These are phyloP conservation scores for Fusarium irregulare DNA, from an alignment of 2,329 filamentous ascomycete genomes.

Conservation along the genomic window DNA sequence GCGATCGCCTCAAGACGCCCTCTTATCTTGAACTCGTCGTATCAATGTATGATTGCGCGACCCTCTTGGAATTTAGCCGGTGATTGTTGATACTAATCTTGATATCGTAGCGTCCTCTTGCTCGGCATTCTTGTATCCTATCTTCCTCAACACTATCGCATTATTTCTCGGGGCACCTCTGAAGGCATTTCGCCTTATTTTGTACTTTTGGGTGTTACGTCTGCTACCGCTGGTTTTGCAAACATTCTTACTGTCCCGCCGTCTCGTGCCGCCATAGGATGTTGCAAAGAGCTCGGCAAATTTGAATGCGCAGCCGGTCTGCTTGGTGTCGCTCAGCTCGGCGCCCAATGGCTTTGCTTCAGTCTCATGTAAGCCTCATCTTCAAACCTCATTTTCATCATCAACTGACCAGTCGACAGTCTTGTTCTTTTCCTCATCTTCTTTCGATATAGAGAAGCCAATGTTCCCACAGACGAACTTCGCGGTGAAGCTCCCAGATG, in stretches of 20 bases:
- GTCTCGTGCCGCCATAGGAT: slow-evolving; percentile 84
- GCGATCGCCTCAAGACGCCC: slow-evolving; percentile 64
- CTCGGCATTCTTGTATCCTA: slow-evolving; percentile 92
- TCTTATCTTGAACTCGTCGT: slow-evolving; percentile 66
- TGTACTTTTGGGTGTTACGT: slow-evolving; percentile 91
- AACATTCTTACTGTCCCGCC: slow-evolving; percentile 92
- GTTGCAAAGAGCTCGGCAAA: slow-evolving; percentile 83
- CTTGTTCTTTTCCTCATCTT: slow-evolving; percentile 94
- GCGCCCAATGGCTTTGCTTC: slow-evolving; percentile 92
- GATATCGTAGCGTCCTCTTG: slow-evolving; percentile 72
- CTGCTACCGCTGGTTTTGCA: slow-evolving; percentile 86
- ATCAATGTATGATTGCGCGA: slow-evolving; percentile 60
- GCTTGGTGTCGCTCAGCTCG: slow-evolving; percentile 90
- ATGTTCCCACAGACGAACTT: slow-evolving; percentile 61
- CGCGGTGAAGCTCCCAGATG: slow-evolving; percentile 71
- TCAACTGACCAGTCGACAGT: slow-evolving; percentile 58
- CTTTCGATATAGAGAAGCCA: slow-evolving; percentile 76
- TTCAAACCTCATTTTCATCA: slow-evolving; percentile 33
- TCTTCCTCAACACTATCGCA: slow-evolving; percentile 92
- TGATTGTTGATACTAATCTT: slow-evolving; percentile 10
- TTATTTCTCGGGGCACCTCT: slow-evolving; percentile 84
- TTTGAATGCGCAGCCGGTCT: slow-evolving; percentile 88
- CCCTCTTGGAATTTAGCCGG: not conserved
- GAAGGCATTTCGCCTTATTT: slow-evolving; percentile 97
- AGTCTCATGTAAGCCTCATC: slow-evolving; percentile 78